Conservation (phyloP, 192 early-diverging fungal genomes). For the Obelidium mucronatum region DNA sequence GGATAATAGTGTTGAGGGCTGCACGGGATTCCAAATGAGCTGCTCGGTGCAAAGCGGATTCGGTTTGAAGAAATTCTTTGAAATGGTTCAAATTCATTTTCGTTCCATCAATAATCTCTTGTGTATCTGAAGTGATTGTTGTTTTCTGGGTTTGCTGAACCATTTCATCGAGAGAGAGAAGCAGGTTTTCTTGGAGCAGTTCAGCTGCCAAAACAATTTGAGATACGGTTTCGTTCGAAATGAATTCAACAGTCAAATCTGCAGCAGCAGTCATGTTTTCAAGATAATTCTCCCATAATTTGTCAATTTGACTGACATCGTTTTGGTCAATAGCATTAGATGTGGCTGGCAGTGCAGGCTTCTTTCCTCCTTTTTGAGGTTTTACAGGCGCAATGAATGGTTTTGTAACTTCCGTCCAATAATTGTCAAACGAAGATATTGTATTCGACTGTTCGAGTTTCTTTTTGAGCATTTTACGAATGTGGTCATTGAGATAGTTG, state of each 20-base stretch:
- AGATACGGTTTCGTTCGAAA: neutral
- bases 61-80: constrained; percentile 13
- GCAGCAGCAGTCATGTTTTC: neutral
- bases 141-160: neutral
- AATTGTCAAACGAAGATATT: constrained; percentile 11
- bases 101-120: constrained; percentile 13
- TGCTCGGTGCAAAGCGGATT: constrained; percentile 2
- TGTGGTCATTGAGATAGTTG: neutral
- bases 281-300: constrained; percentile 3
- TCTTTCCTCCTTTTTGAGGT: neutral
- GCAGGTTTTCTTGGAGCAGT: neutral
- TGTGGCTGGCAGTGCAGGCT: neutral
- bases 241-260: neutral
- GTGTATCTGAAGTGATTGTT: neutral
- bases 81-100: constrained; percentile 15
- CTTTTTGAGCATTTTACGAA: constrained; percentile 18
- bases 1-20: neutral
- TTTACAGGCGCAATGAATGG: neutral
- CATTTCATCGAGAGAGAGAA: constrained; percentile 14
- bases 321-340: neutral
- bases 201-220: constrained; percentile 8
- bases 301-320: neutral
- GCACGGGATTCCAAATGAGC: neutral
- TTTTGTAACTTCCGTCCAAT: neutral
- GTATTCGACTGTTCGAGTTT: neutral